These are phyloP conservation scores for Dictyostelium brefeldianum DNA, from an alignment of 78 protist genomes.

Conservation along the genomic window DNA sequence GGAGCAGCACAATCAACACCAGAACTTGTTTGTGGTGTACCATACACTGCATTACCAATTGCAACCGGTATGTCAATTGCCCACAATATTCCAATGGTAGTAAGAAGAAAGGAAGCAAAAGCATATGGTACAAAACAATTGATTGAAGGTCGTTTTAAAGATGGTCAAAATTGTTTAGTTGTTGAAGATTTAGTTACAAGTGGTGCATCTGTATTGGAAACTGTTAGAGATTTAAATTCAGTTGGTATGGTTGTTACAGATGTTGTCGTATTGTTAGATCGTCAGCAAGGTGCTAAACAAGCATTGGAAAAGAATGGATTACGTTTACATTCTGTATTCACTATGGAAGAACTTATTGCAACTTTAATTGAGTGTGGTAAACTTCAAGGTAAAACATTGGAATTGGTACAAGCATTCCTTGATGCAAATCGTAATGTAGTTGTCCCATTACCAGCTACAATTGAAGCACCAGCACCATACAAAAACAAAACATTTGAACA, in stretches of 20 bases:
- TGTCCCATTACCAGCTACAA: constrained; percentile 31
- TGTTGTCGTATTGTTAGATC: constrained; percentile 90
- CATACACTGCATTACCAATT: constrained; percentile 92
- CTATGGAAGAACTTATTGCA: constrained; percentile 57
- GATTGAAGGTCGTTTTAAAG: constrained; percentile 89
- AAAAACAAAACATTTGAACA: constrained; percentile 37
- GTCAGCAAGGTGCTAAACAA: constrained; percentile 89
- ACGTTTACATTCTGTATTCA: constrained; percentile 67
- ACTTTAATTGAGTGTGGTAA: constrained; percentile 56
- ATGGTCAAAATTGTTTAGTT: constrained; percentile 85
- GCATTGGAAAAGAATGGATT: constrained; percentile 54
- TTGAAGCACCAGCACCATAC: neutral
- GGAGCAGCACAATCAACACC: neutral
- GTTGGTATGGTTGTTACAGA: constrained; percentile 81
- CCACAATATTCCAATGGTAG: constrained; percentile 82
- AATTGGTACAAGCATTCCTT: constrained; percentile 46
- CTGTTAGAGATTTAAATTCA: constrained; percentile 73
- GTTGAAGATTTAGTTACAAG: constrained; percentile 92
- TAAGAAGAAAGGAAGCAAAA: constrained; percentile 91
- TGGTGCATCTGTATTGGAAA: constrained; percentile 88
- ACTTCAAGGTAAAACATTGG: constrained; percentile 30
- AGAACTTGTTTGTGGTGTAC: constrained; percentile 88
- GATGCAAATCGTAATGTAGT: constrained; percentile 61
- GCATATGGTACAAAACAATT: constrained; percentile 89
- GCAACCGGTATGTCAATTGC: constrained; percentile 89